A percentile compares a stretch with the other conserved stretches of the same genome.
Conservation (phyloP, 352 stramenopile species). For the Phytophthora multivora region DNA sequence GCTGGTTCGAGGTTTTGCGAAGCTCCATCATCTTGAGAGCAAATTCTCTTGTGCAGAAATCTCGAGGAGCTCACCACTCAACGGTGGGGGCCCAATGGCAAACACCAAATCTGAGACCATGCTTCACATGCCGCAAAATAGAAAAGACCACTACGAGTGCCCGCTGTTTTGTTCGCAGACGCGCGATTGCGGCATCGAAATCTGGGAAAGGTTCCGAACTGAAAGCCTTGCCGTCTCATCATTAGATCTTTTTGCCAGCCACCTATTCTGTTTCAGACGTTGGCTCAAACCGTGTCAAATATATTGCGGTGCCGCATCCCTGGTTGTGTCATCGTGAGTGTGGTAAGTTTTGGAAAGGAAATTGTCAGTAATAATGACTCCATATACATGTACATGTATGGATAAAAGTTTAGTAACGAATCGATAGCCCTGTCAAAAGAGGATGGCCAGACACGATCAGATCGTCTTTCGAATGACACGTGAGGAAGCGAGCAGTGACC, state of each 20-base stretch:
- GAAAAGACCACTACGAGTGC: slow-evolving; percentile 1
- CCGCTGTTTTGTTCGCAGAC: background rate
- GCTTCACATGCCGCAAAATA: slow-evolving; percentile 24
- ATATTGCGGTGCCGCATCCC: slow-evolving; percentile 8
- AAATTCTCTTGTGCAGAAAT: slow-evolving; percentile 32
- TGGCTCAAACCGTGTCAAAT: slow-evolving; percentile 2
- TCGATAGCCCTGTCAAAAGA: slow-evolving; percentile 70
- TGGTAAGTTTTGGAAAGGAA: no score
- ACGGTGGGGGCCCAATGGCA: slow-evolving; percentile 11
- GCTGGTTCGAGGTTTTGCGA: slow-evolving; percentile 33
- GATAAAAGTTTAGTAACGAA: slow-evolving; percentile 56
- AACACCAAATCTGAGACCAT: slow-evolving; percentile 31
- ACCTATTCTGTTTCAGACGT: slow-evolving; percentile 21
- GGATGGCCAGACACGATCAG: slow-evolving; percentile 71
- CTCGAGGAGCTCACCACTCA: slow-evolving; percentile 6
- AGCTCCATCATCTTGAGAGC: slow-evolving; percentile 30
- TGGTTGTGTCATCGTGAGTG: background rate
- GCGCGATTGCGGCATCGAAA: slow-evolving; percentile 11
- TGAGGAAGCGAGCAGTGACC: slow-evolving; percentile 77
- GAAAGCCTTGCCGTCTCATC: slow-evolving; percentile 8
- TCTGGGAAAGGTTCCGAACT: slow-evolving; percentile 15
- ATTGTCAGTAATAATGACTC: no score
- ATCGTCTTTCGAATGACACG: slow-evolving; percentile 64
- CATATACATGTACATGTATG: no score
- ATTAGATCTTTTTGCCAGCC: background rate